Base-by-base conservation (phyloP, 2,329 filamentous ascomycete genomes). In the Coleophoma crateriformis region DNA sequence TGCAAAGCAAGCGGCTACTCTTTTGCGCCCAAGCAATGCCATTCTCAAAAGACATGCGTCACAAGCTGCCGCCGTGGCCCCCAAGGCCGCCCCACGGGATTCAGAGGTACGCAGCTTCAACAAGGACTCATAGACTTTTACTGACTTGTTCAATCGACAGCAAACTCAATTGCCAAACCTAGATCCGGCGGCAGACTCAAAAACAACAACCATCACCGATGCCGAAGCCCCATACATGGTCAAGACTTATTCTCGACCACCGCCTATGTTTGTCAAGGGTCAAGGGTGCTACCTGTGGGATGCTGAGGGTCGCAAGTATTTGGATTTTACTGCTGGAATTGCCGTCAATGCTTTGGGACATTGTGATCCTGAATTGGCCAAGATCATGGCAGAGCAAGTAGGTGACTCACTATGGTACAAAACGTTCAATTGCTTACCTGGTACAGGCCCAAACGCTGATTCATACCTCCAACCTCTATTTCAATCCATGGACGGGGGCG, bases 311-410 rank as follows among this genome's bases (percentile, higher is more conserved):
- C 77, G 88, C 53, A 84, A 84, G 66, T 99, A 96, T 67, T 78
- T 99, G 32, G 94, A 99, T 70, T 89, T 99, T 62, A 97, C 94
- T 1, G 87, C 91, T 10, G 94, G 94, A 44, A 99, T 99, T 65
- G 94, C 94, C 14, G 94, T 99, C 65, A 96, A 92, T 70, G 84
- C 87, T 19, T 77, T 99, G 33, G 94, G 94, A 10, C 94, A 99
- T 66, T 90, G 88, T 64, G 90, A 99, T 61, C 77, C 85, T 4
- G 88, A 87, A 61, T 81, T 96, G 58, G 75, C 82, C 44, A 77
- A 81, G 63, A 76, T 96, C 46, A 74, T 97, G 54, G 78, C 84
- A 11, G 80, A 95, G 58, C 90, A 95, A 78, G 86, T 85, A 66
- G 51, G 62, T 54, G 47, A 48, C 20, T 38, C 41, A 47, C 48